Percentiles rank a stretch among this genome's conserved stretches.
Evolutionary conservation across 108 stramenopile genomes (phyloP).

Genomic region (Nitzschia sp.): DNA sequence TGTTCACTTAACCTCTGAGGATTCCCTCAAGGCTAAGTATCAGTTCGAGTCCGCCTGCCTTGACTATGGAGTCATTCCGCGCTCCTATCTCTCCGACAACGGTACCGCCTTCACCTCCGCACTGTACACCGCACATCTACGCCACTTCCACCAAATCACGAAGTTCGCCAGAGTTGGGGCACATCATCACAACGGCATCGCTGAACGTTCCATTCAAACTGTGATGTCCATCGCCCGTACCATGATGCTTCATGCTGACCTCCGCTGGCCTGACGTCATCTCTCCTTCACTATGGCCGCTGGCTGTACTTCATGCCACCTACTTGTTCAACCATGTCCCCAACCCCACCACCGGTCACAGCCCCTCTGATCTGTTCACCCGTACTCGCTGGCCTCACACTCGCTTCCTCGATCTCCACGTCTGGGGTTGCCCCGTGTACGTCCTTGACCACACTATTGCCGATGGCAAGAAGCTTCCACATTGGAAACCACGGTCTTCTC

Average conservation of each 20-base stretch:
- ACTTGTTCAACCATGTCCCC: slow-evolving; percentile 41
- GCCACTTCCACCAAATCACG: slow-evolving; percentile 10
- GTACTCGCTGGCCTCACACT: slow-evolving; percentile 5
- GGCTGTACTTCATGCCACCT: slow-evolving; percentile 47
- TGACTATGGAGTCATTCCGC: slow-evolving; percentile 12
- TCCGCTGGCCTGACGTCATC: slow-evolving; percentile 42
- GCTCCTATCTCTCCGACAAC: slow-evolving; percentile 30
- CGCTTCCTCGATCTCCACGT: slow-evolving; percentile 24
- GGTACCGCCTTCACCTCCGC: slow-evolving; percentile 18
- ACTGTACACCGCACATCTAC: slow-evolving; percentile 12
- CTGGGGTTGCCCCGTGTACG: slow-evolving; percentile 44
- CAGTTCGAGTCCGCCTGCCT: slow-evolving; percentile 19
- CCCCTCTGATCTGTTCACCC: slow-evolving; percentile 41
- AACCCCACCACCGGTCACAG: slow-evolving; percentile 15
- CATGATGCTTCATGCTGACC: slow-evolving; percentile 40
- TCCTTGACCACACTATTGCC: slow-evolving; percentile 16
- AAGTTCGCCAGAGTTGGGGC: slow-evolving; percentile 35
- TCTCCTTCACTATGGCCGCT: slow-evolving; percentile 45
- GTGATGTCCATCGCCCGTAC: slow-evolving; percentile 31
- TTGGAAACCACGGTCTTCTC: slow-evolving; percentile 30
- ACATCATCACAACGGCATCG: slow-evolving; percentile 42
- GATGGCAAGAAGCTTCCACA: slow-evolving; percentile 41
- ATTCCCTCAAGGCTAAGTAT: slow-evolving; percentile 28
- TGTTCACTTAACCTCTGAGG: slow-evolving; percentile 23
- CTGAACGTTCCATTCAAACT: slow-evolving; percentile 43